These are phyloP conservation scores for Tetradesmus obliquus DNA, from an alignment of 139 green algal species.

Conservation along the genomic window DNA sequence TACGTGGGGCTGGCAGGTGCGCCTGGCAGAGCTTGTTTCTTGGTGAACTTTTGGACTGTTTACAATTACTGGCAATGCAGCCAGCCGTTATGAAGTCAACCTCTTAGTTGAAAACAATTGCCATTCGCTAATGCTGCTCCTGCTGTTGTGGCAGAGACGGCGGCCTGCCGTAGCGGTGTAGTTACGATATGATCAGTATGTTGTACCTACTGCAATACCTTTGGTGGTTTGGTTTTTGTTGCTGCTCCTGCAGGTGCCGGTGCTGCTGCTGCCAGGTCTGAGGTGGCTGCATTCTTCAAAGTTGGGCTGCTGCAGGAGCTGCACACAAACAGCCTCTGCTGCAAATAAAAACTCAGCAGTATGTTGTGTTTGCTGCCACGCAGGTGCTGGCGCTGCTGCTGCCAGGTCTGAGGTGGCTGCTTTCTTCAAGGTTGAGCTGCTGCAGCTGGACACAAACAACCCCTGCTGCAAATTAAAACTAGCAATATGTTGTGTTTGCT, in stretches of 20 bases:
- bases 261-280: slow-evolving; percentile 7
- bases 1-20: slow-evolving; percentile 29
- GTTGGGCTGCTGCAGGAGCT: neutral
- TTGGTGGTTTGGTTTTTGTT: too few relatives aligned
- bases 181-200: neutral
- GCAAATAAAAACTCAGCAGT: neutral
- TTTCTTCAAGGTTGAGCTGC: slow-evolving; percentile 18
- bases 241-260: neutral
- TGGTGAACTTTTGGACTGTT: neutral
- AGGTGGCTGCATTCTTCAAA: slow-evolving; percentile 28
- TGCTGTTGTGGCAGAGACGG: too few relatives aligned
- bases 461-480: neutral
- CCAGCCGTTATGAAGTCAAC: neutral
- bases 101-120: too few relatives aligned
- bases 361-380: neutral
- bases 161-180: too few relatives aligned
- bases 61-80: neutral
- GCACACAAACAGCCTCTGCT: too few relatives aligned
- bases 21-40: neutral
- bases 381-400: slow-evolving; percentile 27
- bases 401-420: slow-evolving; percentile 6
- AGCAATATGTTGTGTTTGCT: neutral
- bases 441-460: neutral
- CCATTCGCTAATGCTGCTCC: too few relatives aligned
- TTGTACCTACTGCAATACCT: neutral